These are phyloP conservation scores for Coriolopsis trogii DNA, from an alignment of 1,284 basidiomycete genomes.

Conservation along the genomic window DNA sequence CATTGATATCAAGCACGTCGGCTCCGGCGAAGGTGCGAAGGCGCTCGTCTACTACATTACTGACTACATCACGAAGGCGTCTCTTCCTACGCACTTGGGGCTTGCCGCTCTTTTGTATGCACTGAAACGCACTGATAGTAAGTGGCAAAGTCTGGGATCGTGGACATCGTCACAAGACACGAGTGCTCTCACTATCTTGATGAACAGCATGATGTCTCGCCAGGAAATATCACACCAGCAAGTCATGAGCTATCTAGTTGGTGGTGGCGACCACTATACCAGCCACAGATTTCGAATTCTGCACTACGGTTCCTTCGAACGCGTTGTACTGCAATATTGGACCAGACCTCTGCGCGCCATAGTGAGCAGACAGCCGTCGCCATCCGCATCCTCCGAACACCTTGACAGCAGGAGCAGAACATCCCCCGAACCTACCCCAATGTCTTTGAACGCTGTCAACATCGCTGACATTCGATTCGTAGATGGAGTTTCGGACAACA, in stretches of 20 bases:
- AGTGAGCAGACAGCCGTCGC: too few relatives aligned
- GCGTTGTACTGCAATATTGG: background rate
- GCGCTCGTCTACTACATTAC: conserved; percentile 21
- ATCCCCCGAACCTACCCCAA: too few relatives aligned
- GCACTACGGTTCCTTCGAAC: background rate
- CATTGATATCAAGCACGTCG: conserved; percentile 37
- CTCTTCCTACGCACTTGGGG: background rate
- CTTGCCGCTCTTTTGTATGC: background rate
- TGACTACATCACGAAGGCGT: conserved; percentile 7
- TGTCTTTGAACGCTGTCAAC: too few relatives aligned
- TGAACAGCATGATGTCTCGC: background rate
- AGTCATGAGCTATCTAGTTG: background rate
- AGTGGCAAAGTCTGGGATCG: background rate
- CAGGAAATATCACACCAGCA: background rate
- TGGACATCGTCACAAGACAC: background rate
- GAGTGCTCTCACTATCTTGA: background rate
- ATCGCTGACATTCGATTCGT: too few relatives aligned
- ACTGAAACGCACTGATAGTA: background rate
- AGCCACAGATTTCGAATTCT: background rate
- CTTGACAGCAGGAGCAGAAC: background rate
- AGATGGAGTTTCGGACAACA: background rate
- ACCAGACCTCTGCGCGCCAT: background rate
- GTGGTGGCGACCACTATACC: background rate
- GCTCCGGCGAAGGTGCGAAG: conserved; percentile 33
- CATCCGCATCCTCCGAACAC: background rate